Evolutionary conservation across 2,329 filamentous ascomycete species (phyloP).

Genomic region (Pseudogymnoascus sp.): DNA sequence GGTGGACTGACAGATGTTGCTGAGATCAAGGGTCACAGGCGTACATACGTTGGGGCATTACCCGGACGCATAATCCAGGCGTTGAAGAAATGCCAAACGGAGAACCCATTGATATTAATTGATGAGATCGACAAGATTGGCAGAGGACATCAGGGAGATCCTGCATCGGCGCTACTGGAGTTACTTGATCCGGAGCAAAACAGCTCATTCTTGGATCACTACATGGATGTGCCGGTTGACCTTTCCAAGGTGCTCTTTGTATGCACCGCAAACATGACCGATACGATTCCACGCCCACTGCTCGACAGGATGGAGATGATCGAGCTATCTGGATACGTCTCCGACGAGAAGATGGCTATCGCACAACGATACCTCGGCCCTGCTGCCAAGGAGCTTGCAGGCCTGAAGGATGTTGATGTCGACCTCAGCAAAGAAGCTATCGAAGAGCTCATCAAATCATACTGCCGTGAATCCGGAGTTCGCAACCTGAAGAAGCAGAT

Average conservation of each 20-base stretch:
- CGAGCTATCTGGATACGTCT: slow-evolving; percentile 88
- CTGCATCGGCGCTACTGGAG: slow-evolving; percentile 87
- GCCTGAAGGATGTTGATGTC: slow-evolving; percentile 86
- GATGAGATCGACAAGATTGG: slow-evolving; percentile 99
- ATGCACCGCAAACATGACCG: slow-evolving; percentile 97
- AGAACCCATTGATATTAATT: slow-evolving; percentile 93
- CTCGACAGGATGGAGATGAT: slow-evolving; percentile 98
- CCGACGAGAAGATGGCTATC: slow-evolving; percentile 98
- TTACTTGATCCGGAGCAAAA: slow-evolving; percentile 96
- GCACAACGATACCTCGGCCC: slow-evolving; percentile 88
- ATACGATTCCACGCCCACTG: slow-evolving; percentile 89
- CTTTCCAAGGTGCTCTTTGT: slow-evolving; percentile 97
- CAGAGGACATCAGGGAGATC: slow-evolving; percentile 90
- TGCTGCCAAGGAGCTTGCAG: slow-evolving; percentile 87
- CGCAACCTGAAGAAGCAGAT: slow-evolving; percentile 99
- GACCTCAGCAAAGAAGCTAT: slow-evolving; percentile 78
- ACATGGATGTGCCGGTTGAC: slow-evolving; percentile 96
- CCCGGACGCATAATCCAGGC: slow-evolving; percentile 97
- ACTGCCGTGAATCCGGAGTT: slow-evolving; percentile 94
- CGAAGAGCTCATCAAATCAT: slow-evolving; percentile 95
- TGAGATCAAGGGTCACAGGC: slow-evolving; percentile 94
- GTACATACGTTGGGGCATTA: slow-evolving; percentile 92
- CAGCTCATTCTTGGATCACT: slow-evolving; percentile 93
- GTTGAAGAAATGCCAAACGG: slow-evolving; percentile 96
- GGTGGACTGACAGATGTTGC: slow-evolving; percentile 95